A percentile compares a stretch with the other conserved stretches of the same genome.
These are phyloP conservation scores for Candida loeiensis DNA, from an alignment of 805 yeast species.

Conservation along the genomic window DNA sequence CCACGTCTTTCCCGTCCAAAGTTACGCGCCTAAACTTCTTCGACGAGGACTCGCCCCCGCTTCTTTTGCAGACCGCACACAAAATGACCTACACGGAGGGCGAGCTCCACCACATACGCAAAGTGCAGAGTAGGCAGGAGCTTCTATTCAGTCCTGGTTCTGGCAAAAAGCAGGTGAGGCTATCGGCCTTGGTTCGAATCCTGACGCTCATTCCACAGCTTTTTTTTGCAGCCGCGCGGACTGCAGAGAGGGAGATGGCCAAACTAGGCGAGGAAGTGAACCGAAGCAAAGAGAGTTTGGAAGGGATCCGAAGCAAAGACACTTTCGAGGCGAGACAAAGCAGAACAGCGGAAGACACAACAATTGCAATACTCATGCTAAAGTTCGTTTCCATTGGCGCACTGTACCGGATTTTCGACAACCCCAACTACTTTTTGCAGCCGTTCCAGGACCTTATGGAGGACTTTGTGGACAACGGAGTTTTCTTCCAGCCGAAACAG, in stretches of 20 bases:
- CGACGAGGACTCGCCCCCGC: background rate
- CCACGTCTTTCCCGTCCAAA: background rate
- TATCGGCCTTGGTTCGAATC: conserved; percentile 14
- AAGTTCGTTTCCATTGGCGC: conserved; percentile 32
- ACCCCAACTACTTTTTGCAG: conserved; percentile 35
- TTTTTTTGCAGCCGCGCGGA: conserved; percentile 15
- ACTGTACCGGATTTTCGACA: conserved; percentile 24
- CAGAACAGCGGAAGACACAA: conserved; percentile 3
- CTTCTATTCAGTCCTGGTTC: background rate
- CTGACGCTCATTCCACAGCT: conserved; percentile 13
- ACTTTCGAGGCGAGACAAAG: too few relatives aligned
- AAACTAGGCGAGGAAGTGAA: conserved; percentile 14
- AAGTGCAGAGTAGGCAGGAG: background rate
- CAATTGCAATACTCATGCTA: conserved; percentile 25
- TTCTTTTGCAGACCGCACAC: background rate
- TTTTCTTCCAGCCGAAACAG: conserved; percentile 20
- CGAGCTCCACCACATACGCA: background rate
- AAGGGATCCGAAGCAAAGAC: too few relatives aligned
- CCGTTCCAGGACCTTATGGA: conserved; percentile 39
- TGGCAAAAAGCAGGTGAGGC: conserved; percentile 6
- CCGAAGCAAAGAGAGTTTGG: too few relatives aligned
- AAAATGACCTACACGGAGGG: background rate
- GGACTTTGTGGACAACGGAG: conserved; percentile 37
- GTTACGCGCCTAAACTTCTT: background rate
- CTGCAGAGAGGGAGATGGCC: conserved; percentile 2